Conservation (phyloP, 2,329 filamentous ascomycete species). For the Drechslerella coelobrocha region DNA sequence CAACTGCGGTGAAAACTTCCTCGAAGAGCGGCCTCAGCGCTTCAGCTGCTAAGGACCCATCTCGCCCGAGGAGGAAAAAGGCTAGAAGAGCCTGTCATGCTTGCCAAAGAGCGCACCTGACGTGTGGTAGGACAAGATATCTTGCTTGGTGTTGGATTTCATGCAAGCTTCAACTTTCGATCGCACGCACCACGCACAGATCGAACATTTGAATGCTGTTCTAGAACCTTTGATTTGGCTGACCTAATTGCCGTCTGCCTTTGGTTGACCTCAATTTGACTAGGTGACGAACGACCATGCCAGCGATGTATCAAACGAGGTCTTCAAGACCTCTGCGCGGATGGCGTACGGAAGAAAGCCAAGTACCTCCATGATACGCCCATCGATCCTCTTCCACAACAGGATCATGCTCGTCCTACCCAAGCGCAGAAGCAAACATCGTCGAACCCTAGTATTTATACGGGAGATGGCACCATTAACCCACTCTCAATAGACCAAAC, state of each 20-base stretch:
- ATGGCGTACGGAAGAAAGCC: slow-evolving; percentile 96
- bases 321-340: slow-evolving; percentile 87
- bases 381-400: slow-evolving; percentile 62
- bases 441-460: slow-evolving; percentile 50
- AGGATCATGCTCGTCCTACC: slow-evolving; percentile 52
- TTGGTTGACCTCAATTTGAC: slow-evolving; percentile 46
- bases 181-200: slow-evolving; percentile 47
- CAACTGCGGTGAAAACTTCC: slow-evolving; percentile 50
- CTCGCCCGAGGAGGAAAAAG: slow-evolving; percentile 91
- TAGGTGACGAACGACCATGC: slow-evolving; percentile 94
- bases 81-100: slow-evolving; percentile 93
- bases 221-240: slow-evolving; percentile 39
- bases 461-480: slow-evolving; percentile 54
- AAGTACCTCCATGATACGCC: slow-evolving; percentile 97
- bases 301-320: slow-evolving; percentile 92
- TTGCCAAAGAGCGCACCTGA: slow-evolving; percentile 95
- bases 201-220: slow-evolving; percentile 45
- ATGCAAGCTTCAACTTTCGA: slow-evolving; percentile 49
- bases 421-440: slow-evolving; percentile 38
- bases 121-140: slow-evolving; percentile 79
- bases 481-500: slow-evolving; percentile 53
- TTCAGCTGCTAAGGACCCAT: slow-evolving; percentile 77
- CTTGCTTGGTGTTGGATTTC: slow-evolving; percentile 50
- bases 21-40: slow-evolving; percentile 43
- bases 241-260: slow-evolving; percentile 23